Conservation (phyloP, 179 eudicot genomes). For the Amaranthus tricolor region DNA sequence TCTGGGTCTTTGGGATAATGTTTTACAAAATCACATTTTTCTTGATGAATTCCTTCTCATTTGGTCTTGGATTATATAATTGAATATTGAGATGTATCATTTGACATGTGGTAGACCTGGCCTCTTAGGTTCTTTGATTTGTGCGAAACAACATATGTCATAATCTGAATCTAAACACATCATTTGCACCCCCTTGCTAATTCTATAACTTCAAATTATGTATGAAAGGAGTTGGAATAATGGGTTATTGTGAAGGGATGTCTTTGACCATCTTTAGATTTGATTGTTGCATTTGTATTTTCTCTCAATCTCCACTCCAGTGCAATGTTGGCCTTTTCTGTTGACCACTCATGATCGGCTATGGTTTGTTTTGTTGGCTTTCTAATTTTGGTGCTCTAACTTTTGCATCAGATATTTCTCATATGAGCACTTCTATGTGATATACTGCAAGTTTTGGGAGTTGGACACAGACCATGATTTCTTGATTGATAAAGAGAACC, state of each 20-base stretch:
- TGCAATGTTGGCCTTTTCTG: background rate
- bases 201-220: background rate
- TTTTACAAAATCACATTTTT: no score
- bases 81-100: background rate
- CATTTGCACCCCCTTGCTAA: background rate
- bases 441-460: slow-evolving; percentile 99
- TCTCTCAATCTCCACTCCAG: no score
- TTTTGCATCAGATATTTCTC: slow-evolving; percentile 72
- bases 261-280: background rate
- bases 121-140: background rate
- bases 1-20: background rate
- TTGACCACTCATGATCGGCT: background rate
- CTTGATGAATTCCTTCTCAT: no score
- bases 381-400: slow-evolving; percentile 3
- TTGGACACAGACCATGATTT: slow-evolving; percentile 96
- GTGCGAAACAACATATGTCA: background rate
- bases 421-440: slow-evolving; percentile 97
- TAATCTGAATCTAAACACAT: background rate
- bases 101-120: background rate
- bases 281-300: no score
- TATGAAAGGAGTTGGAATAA: background rate
- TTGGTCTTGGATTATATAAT: background rate
- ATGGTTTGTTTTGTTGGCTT: background rate
- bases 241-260: background rate
- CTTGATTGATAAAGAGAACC: slow-evolving; percentile 93